Conservation (phyloP, 148 eudicot species). For the Hydrangea macrophylla region DNA sequence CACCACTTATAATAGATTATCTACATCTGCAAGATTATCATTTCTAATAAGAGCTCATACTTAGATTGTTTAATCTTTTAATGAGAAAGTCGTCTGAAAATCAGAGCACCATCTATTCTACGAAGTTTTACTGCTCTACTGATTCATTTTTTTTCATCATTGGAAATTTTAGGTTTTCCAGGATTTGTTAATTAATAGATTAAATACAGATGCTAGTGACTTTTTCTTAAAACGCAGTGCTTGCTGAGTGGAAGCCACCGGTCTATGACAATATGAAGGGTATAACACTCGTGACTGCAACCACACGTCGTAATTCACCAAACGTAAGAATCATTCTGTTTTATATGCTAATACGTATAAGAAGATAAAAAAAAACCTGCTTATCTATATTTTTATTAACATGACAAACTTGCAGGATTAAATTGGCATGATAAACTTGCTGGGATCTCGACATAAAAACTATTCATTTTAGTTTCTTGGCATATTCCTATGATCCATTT, state of each 20-base stretch:
- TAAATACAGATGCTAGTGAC: neutral
- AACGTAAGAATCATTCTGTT: constrained; percentile 51
- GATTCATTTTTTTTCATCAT: neutral
- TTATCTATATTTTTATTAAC: neutral
- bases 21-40: neutral
- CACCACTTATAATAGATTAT: neutral
- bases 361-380: neutral
- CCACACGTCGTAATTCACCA: constrained; percentile 97
- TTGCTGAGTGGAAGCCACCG: constrained; percentile 99
- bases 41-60: neutral
- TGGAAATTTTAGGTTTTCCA: neutral
- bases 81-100: neutral
- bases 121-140: neutral
- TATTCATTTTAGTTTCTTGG: neutral
- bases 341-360: neutral
- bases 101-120: neutral
- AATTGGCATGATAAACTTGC: no score
- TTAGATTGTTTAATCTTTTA: neutral
- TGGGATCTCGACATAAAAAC: no score
- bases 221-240: constrained; percentile 45
- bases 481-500: neutral
- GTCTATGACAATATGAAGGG: constrained; percentile 93
- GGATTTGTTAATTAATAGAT: neutral
- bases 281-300: constrained; percentile 81
- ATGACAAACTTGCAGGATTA: neutral